These are phyloP conservation scores for Corymbia citriodora DNA, from an alignment of 441 rosid genomes.

Conservation along the genomic window DNA sequence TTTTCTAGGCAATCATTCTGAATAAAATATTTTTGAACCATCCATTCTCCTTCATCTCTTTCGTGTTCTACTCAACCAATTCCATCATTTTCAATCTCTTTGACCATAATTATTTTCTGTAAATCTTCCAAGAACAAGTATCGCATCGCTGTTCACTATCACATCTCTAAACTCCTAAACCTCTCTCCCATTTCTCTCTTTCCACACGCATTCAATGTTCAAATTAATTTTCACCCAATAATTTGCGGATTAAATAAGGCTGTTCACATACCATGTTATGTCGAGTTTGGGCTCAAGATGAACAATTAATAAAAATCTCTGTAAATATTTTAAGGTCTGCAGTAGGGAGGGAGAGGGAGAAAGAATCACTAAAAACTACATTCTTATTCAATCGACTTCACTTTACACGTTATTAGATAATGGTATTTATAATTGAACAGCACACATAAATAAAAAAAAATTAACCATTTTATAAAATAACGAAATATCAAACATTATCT, in stretches of 20 bases:
- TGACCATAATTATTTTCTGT: not conserved
- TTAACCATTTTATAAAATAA: too few relatives aligned
- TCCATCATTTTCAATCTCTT: not conserved
- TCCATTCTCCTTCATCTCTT: not conserved
- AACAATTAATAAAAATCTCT: too few relatives aligned
- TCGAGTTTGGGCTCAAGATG: not conserved
- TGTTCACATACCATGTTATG: not conserved
- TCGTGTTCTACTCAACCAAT: not conserved
- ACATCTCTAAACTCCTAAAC: fast-evolving
- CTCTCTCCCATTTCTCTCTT: not conserved
- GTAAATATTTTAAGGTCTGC: too few relatives aligned
- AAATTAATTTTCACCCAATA: not conserved
- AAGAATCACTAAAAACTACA: too few relatives aligned
- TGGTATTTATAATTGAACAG: too few relatives aligned
- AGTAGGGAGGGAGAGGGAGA: not conserved
- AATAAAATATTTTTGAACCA: not conserved
- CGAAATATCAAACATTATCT: not conserved
- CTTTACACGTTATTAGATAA: fast-evolving
- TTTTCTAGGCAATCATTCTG: not conserved
- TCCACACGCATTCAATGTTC: not conserved
- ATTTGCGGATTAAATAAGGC: too few relatives aligned
- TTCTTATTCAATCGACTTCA: not conserved
- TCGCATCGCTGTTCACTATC: fast-evolving
- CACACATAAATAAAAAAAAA: too few relatives aligned
- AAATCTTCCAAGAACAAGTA: too few relatives aligned